These are phyloP conservation scores for Chloranthus sessilifolius DNA, from an alignment of 164 flowering plant genomes.

Conservation along the genomic window DNA sequence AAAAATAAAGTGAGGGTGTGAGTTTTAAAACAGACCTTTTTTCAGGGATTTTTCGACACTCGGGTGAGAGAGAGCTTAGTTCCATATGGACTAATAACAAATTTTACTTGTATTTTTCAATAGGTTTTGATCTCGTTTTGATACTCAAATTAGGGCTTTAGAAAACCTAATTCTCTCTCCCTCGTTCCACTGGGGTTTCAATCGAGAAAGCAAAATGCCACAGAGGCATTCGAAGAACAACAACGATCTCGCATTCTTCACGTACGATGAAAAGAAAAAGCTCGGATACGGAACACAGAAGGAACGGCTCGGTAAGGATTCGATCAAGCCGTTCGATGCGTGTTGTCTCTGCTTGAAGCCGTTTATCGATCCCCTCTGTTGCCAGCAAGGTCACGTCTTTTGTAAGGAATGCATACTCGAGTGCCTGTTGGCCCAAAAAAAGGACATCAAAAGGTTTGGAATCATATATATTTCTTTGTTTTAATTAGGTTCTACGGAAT, in stretches of 20 bases:
- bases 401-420: constrained; percentile 94
- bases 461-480: neutral
- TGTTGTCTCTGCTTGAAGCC: constrained; percentile 91
- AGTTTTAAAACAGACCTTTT: too few species aligned
- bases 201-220: constrained; percentile 49
- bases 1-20: too few species aligned
- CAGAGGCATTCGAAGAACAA: constrained; percentile 99
- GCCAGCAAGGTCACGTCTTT: constrained; percentile 88
- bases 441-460: constrained; percentile 85
- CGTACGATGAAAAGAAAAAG: constrained; percentile 93
- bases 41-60: too few species aligned
- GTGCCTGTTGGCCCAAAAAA: constrained; percentile 86
- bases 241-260: constrained; percentile 95
- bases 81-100: too few species aligned
- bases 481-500: too few species aligned
- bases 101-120: too few species aligned
- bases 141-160: too few species aligned
- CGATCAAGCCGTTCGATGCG: constrained; percentile 88
- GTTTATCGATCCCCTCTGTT: constrained; percentile 75
- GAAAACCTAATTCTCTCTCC: too few species aligned
- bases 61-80: too few species aligned
- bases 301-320: constrained; percentile 93
- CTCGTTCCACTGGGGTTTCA: too few species aligned
- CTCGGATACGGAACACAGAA: constrained; percentile 92
- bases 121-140: too few species aligned